Conservation (phyloP, 73 alveolate genomes). For the Paraurostyla sp. region DNA sequence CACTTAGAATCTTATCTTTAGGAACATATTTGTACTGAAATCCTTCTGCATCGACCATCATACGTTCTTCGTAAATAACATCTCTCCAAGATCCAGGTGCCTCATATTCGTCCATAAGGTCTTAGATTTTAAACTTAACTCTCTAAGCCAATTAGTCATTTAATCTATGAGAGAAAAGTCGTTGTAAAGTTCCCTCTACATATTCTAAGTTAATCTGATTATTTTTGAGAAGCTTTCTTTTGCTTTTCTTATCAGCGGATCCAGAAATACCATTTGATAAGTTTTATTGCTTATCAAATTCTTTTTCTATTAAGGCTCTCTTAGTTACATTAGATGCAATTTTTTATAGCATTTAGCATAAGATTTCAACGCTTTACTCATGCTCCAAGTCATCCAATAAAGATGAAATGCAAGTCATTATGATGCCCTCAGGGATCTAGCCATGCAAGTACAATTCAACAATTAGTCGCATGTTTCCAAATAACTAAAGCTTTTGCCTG, state of each 20-base stretch:
- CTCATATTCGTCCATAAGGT: conserved; percentile 53
- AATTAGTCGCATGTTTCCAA: conserved; percentile 53
- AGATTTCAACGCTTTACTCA: conserved; percentile 60
- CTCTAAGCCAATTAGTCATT: conserved; percentile 28
- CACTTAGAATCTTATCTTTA: conserved; percentile 16
- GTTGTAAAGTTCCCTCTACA: conserved; percentile 2
- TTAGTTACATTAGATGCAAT: neutral
- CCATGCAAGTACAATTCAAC: conserved; percentile 57
- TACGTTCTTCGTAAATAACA: conserved; percentile 42
- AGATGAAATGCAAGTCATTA: conserved; percentile 38
- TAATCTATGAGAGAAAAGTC: conserved; percentile 20
- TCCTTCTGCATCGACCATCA: conserved; percentile 56
- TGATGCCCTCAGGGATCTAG: conserved; percentile 57
- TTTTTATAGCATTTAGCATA: conserved; percentile 48
- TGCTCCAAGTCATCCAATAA: conserved; percentile 32
- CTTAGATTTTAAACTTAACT: conserved; percentile 59
- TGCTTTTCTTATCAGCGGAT: conserved; percentile 3
- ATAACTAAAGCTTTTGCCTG: conserved; percentile 15
- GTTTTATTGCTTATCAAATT: neutral
- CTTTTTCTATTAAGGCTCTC: neutral
- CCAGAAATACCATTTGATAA: neutral
- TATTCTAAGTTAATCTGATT: conserved; percentile 12
- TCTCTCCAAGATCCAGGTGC: conserved; percentile 53
- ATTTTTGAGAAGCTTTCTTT: neutral
- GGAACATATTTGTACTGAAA: conserved; percentile 40